phyloP scores from a whole-genome alignment of 257 asterid species.

The Nemophila menziesii region DNA sequence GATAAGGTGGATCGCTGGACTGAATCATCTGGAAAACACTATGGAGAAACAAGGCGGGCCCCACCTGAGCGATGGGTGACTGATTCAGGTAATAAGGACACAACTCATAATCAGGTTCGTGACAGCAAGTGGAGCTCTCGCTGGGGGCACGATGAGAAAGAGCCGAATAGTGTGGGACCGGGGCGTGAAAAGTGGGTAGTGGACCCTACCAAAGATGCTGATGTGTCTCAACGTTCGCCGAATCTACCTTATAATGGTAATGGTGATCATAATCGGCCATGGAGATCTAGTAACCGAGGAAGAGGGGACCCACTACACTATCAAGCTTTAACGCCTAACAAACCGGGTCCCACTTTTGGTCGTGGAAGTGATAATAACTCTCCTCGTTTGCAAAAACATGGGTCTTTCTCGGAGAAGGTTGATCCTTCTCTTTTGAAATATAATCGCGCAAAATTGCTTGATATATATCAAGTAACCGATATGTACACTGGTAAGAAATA shows the following conservation, averaged over 20 bases:
- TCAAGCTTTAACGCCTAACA: conserved; percentile 42
- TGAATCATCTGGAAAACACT: conserved; percentile 58
- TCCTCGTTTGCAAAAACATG: conserved; percentile 28
- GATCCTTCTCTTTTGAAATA: conserved; percentile 35
- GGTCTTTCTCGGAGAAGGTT: conserved; percentile 39
- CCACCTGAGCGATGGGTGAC: conserved; percentile 63
- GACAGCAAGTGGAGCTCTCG: conserved; percentile 93
- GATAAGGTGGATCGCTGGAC: conserved; percentile 66
- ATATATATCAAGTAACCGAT: conserved; percentile 53
- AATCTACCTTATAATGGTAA: conserved; percentile 41
- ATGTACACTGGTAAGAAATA: conserved; percentile 27
- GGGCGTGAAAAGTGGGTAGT: conserved; percentile 81
- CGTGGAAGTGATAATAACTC: conserved; percentile 52
- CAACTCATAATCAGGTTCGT: conserved; percentile 66
- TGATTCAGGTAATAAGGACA: conserved; percentile 68
- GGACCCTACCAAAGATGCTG: conserved; percentile 51
- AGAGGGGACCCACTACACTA: conserved; percentile 51
- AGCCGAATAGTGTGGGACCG: conserved; percentile 24
- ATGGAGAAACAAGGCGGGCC: conserved; percentile 65
- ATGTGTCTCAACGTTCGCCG: conserved; percentile 41
- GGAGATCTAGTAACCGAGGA: conserved; percentile 77
- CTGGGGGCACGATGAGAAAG: conserved; percentile 85
- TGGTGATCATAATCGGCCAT: conserved; percentile 68
- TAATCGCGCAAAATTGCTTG: conserved; percentile 59
- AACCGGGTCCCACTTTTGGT: conserved; percentile 41